phyloP scores from a whole-genome alignment of 176 grass and related monocot genomes.

The Aegilops longissima region DNA sequence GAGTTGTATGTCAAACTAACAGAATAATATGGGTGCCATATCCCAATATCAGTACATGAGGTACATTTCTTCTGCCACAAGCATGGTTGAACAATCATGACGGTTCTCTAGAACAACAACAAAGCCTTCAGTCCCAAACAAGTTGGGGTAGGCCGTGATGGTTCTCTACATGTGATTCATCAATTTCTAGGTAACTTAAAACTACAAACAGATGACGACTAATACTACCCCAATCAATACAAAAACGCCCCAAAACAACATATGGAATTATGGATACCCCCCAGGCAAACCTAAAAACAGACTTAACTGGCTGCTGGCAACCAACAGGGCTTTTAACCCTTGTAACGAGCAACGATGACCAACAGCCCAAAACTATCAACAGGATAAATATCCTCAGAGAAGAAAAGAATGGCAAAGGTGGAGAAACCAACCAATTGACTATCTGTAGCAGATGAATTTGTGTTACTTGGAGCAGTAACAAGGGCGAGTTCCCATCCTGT shows the following conservation, averaged over 20 bases:
- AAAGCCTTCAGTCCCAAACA: too few relatives aligned
- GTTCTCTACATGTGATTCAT: background rate
- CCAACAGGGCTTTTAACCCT: background rate
- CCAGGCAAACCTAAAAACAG: background rate
- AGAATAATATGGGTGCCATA: too few relatives aligned
- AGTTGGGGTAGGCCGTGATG: too few relatives aligned
- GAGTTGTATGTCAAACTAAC: background rate
- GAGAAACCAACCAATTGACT: conserved; percentile 76
- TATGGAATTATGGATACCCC: background rate
- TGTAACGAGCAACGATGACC: background rate
- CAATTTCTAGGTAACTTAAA: too few relatives aligned
- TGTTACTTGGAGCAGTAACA: conserved; percentile 81
- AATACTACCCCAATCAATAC: too few relatives aligned
- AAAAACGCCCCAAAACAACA: background rate
- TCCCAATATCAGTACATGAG: background rate
- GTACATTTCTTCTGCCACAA: background rate
- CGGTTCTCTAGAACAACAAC: too few relatives aligned
- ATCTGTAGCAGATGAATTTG: conserved; percentile 44
- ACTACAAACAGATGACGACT: too few relatives aligned
- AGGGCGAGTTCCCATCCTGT: conserved; percentile 99
- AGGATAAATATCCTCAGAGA: conserved; percentile 12
- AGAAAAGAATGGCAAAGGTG: background rate
- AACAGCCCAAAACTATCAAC: background rate
- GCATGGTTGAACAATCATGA: background rate
- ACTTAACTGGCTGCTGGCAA: background rate